Evolutionary conservation across 1,284 basidiomycete species (phyloP).

Genomic region (Pascua guehoae): DNA sequence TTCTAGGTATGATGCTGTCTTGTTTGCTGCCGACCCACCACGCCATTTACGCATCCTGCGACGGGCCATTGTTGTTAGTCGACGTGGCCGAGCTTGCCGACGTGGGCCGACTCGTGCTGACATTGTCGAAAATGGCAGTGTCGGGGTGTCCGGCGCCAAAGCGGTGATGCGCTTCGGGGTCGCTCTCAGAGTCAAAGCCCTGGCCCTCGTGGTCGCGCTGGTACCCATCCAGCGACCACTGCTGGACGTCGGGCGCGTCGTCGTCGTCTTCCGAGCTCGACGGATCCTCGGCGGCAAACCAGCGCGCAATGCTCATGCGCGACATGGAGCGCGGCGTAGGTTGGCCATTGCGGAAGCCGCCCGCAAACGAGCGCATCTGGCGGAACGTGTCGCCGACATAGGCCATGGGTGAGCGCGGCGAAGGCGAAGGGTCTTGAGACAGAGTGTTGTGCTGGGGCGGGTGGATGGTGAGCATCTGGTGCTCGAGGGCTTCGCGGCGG

Average conservation of each 20-base stretch:
- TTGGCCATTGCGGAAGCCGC: conserved; percentile 19
- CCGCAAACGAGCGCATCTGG: conserved; percentile 32
- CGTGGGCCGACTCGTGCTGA: background rate
- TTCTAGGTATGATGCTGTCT: conserved; percentile 1
- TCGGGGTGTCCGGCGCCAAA: no score
- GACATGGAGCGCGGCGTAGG: conserved; percentile 16
- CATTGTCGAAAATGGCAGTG: background rate
- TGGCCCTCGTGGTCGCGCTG: background rate
- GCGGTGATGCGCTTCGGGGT: background rate
- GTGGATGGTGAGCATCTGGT: background rate
- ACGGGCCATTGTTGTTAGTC: no score
- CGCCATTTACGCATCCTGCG: no score
- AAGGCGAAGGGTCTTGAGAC: conserved; percentile 1
- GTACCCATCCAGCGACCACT: no score
- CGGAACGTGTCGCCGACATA: conserved; percentile 32
- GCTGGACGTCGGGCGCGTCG: conserved; percentile 4
- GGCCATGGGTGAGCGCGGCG: background rate
- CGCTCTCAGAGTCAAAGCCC: background rate
- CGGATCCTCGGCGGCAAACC: conserved; percentile 27
- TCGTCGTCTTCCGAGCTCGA: conserved; percentile 11
- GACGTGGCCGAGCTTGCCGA: background rate
- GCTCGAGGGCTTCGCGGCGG: background rate
- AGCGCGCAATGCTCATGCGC: conserved; percentile 31
- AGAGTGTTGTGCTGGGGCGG: background rate
- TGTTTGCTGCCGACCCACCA: no score